Evolutionary conservation across 2,329 filamentous ascomycete species (phyloP).

Genomic region (Botryotinia convoluta): DNA sequence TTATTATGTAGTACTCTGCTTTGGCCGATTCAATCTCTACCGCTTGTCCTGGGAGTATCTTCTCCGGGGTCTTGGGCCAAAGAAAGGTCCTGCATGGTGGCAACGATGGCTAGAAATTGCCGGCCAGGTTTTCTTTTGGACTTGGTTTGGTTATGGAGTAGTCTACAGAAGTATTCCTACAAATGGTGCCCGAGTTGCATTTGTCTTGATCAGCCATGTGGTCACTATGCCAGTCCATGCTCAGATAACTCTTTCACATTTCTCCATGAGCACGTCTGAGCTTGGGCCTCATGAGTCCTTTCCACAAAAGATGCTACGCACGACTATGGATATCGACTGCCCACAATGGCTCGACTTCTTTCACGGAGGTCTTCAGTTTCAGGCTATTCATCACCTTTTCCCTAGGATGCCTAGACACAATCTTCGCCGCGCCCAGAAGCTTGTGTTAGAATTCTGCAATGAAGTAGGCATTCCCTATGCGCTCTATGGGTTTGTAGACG

Average conservation of each 20-base stretch:
- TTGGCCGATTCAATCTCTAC: slow-evolving; percentile 88
- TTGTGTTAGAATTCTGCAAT: slow-evolving; percentile 77
- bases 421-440: slow-evolving; percentile 67
- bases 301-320: slow-evolving; percentile 85
- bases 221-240: slow-evolving; percentile 79
- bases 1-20: slow-evolving; percentile 77
- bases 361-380: slow-evolving; percentile 86
- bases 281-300: slow-evolving; percentile 83
- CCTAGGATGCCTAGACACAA: slow-evolving; percentile 84
- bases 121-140: slow-evolving; percentile 80
- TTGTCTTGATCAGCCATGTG: slow-evolving; percentile 77
- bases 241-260: slow-evolving; percentile 89
- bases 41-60: slow-evolving; percentile 77
- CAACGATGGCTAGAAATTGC: slow-evolving; percentile 76
- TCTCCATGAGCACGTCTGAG: slow-evolving; percentile 89
- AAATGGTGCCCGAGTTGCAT: slow-evolving; percentile 66
- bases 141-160: slow-evolving; percentile 80
- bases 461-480: slow-evolving; percentile 84
- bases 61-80: slow-evolving; percentile 65
- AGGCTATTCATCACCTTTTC: slow-evolving; percentile 83
- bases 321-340: slow-evolving; percentile 91
- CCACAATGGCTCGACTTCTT: slow-evolving; percentile 85
- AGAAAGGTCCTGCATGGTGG: slow-evolving; percentile 77
- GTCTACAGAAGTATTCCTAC: slow-evolving; percentile 71
- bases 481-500: slow-evolving; percentile 78